Evolutionary conservation across 2,329 filamentous ascomycete species (phyloP).

Genomic region (Pseudogymnoascus pannorum): DNA sequence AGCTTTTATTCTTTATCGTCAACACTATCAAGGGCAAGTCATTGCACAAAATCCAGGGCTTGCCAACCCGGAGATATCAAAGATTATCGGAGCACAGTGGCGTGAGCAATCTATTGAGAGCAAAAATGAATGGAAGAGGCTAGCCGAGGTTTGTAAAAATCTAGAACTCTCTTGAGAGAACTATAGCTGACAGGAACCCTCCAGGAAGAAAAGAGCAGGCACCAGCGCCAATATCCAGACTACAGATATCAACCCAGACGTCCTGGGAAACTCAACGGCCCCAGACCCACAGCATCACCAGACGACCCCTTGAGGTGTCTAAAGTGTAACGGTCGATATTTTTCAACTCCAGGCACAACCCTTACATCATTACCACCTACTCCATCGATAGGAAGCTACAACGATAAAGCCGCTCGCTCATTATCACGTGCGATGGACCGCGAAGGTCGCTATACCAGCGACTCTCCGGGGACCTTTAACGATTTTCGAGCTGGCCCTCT

Average conservation of each 20-base stretch:
- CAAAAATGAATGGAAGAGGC: slow-evolving; percentile 79
- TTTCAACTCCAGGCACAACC: slow-evolving; percentile 28
- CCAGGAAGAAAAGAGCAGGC: slow-evolving; percentile 79
- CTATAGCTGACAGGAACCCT: background rate
- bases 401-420: background rate
- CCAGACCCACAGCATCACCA: slow-evolving; percentile 26
- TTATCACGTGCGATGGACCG: slow-evolving; percentile 44
- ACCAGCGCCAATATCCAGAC: slow-evolving; percentile 83
- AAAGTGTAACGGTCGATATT: slow-evolving; percentile 57
- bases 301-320: slow-evolving; percentile 54
- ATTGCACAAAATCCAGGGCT: slow-evolving; percentile 78
- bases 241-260: slow-evolving; percentile 79
- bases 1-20: slow-evolving; percentile 98
- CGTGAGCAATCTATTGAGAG: slow-evolving; percentile 63
- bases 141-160: slow-evolving; percentile 60
- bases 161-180: background rate
- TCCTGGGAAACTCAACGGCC: slow-evolving; percentile 24
- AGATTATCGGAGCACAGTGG: slow-evolving; percentile 90
- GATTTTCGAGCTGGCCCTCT: background rate
- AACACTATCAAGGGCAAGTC: slow-evolving; percentile 80
- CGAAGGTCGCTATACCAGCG: slow-evolving; percentile 57
- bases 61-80: slow-evolving; percentile 92
- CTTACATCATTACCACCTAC: slow-evolving; percentile 23
- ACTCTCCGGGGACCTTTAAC: slow-evolving; percentile 24
- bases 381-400: slow-evolving; percentile 15